These are phyloP conservation scores for Hypoxylon rubiginosum DNA, from an alignment of 2,329 filamentous ascomycete genomes.

Conservation along the genomic window DNA sequence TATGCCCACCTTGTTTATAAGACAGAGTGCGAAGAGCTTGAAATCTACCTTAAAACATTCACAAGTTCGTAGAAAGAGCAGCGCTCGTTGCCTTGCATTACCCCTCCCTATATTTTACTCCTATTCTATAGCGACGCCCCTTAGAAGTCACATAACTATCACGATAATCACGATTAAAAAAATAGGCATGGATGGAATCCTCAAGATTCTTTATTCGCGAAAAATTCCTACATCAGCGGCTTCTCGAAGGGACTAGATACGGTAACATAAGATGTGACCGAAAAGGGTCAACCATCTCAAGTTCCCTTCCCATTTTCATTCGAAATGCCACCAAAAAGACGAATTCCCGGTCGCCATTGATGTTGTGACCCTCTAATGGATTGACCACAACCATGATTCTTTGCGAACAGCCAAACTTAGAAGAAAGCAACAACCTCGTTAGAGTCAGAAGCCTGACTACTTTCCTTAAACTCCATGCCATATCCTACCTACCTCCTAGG, in stretches of 20 bases:
- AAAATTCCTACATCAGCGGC: slow-evolving; percentile 1
- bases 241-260: background rate
- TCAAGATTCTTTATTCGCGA: slow-evolving; percentile 12
- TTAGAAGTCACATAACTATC: background rate
- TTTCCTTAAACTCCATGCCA: slow-evolving; percentile 33
- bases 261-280: background rate
- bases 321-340: slow-evolving; percentile 5
- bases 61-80: background rate
- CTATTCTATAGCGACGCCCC: background rate
- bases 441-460: slow-evolving; percentile 31
- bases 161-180: background rate
- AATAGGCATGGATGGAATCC: background rate
- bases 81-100: background rate
- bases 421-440: slow-evolving; percentile 22
- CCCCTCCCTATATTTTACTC: background rate
- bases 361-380: background rate
- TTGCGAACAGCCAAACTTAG: slow-evolving; percentile 17
- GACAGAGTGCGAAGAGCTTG: background rate
- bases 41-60: background rate
- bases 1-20: background rate
- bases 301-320: slow-evolving; percentile 5
- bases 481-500: slow-evolving; percentile 7
- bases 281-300: slow-evolving; percentile 28
- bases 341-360: background rate
- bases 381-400: background rate